phyloP scores from a whole-genome alignment of 1,284 basidiomycete genomes.

The Pseudozyma thailandica region DNA sequence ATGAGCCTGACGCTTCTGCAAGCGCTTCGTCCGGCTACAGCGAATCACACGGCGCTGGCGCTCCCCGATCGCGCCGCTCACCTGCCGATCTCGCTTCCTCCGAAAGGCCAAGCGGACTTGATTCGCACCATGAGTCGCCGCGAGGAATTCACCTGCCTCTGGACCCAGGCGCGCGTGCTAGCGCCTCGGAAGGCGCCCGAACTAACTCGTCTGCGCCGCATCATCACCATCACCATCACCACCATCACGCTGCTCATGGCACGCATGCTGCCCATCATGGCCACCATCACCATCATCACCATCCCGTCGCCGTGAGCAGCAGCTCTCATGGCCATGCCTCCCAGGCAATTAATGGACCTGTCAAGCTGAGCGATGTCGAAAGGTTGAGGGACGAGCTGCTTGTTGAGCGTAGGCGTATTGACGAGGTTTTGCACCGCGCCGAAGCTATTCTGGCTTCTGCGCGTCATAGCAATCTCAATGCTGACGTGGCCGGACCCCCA shows the following conservation, averaged over 20 bases:
- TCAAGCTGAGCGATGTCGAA: conserved; percentile 54
- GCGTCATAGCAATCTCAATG: conserved; percentile 22
- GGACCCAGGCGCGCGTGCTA: conserved; percentile 27
- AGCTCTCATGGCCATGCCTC: conserved; percentile 21
- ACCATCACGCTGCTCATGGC: conserved; percentile 33
- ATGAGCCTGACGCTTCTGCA: conserved; percentile 18
- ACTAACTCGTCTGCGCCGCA: conserved; percentile 28
- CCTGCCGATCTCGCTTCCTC: conserved; percentile 17
- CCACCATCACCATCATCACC: conserved; percentile 48
- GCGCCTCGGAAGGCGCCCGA: conserved; percentile 10
- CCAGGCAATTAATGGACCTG: conserved; percentile 3
- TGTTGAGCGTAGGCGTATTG: conserved; percentile 53
- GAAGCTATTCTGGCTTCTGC: conserved; percentile 48
- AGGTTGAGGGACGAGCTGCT: conserved; percentile 57
- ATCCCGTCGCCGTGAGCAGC: conserved; percentile 26
- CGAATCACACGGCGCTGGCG: conserved; percentile 1
- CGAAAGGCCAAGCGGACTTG: conserved; percentile 8
- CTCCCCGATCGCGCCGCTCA: conserved; percentile 16
- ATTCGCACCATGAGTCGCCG: conserved; percentile 14
- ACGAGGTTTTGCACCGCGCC: conserved; percentile 56
- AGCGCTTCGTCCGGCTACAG: conserved; percentile 2
- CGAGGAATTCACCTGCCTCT: conserved; percentile 8
- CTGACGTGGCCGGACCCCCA: conserved; percentile 12
- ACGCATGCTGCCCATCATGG: conserved; percentile 33
- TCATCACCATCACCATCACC: conserved; percentile 51